Evolutionary conservation across 106 monocot species (phyloP).

Genomic region (Xerophyta viscosa): DNA sequence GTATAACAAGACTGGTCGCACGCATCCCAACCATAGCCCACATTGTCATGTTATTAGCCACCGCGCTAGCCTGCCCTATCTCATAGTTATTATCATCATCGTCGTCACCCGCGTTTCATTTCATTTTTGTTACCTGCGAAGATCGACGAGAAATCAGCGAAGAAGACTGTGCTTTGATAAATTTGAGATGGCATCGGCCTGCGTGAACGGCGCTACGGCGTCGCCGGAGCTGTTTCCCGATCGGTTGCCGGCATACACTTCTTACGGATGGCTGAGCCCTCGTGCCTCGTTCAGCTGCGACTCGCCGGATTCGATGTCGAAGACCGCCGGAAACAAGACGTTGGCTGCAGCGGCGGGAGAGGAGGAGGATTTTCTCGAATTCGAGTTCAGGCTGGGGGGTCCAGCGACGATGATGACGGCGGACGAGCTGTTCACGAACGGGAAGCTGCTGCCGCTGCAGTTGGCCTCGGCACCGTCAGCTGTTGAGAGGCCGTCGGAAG

Average conservation of each 20-base stretch:
- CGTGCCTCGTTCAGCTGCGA: slow-evolving; percentile 47
- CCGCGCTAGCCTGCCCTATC: no score
- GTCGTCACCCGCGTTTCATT: no score
- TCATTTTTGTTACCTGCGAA: no score
- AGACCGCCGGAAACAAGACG: background rate
- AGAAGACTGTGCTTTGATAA: no score
- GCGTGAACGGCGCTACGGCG: slow-evolving; percentile 18
- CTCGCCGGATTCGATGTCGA: background rate
- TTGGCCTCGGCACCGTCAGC: slow-evolving; percentile 1
- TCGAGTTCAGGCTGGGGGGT: slow-evolving; percentile 75
- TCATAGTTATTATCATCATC: no score
- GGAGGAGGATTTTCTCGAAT: slow-evolving; percentile 33
- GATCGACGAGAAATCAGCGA: no score
- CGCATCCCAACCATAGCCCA: no score
- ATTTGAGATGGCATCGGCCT: slow-evolving; percentile 38
- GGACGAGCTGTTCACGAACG: slow-evolving; percentile 86
- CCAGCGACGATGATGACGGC: slow-evolving; percentile 60
- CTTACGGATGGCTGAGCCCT: slow-evolving; percentile 37
- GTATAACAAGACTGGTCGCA: no score
- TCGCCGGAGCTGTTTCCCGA: slow-evolving; percentile 24
- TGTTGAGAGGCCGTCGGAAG: background rate
- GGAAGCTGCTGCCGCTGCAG: slow-evolving; percentile 78
- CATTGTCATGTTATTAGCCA: no score
- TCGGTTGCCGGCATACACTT: slow-evolving; percentile 6
- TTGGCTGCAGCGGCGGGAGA: background rate